phyloP scores from a whole-genome alignment of 768 basidiomycete genomes.

The Amanita rimosa region DNA sequence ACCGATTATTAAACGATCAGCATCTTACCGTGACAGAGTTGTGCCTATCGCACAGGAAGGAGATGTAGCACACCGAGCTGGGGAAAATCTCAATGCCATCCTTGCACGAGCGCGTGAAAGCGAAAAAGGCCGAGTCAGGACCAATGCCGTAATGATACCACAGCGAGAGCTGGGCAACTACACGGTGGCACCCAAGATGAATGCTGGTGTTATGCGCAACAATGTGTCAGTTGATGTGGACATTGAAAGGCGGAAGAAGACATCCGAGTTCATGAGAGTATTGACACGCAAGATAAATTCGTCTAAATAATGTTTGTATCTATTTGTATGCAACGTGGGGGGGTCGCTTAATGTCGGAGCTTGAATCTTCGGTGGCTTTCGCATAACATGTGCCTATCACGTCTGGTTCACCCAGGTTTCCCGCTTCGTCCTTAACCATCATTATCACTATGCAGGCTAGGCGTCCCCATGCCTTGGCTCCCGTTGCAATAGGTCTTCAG shows the following conservation, averaged over 20 bases:
- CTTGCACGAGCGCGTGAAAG: slow-evolving; percentile 53
- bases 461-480: slow-evolving; percentile 37
- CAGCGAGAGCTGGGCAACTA: slow-evolving; percentile 66
- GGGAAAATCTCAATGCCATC: slow-evolving; percentile 57
- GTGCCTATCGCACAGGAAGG: slow-evolving; percentile 45
- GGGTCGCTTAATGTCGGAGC: slow-evolving; percentile 5
- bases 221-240: slow-evolving; percentile 62
- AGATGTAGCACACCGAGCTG: slow-evolving; percentile 22
- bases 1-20: slow-evolving; percentile 84
- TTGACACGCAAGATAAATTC: slow-evolving; percentile 40
- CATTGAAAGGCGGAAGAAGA: slow-evolving; percentile 60
- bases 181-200: slow-evolving; percentile 62
- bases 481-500: slow-evolving; percentile 52
- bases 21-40: slow-evolving; percentile 67
- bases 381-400: neutral
- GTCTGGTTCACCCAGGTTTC: neutral
- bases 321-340: slow-evolving; percentile 3
- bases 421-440: slow-evolving; percentile 11
- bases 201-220: slow-evolving; percentile 36
- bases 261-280: slow-evolving; percentile 59
- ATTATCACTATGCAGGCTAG: slow-evolving; percentile 33
- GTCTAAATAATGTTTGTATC: slow-evolving; percentile 2
- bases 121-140: slow-evolving; percentile 59
- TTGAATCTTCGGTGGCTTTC: neutral
- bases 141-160: slow-evolving; percentile 79